These are phyloP conservation scores for Pisolithus sp. DNA, from an alignment of 768 basidiomycete species.

Conservation along the genomic window DNA sequence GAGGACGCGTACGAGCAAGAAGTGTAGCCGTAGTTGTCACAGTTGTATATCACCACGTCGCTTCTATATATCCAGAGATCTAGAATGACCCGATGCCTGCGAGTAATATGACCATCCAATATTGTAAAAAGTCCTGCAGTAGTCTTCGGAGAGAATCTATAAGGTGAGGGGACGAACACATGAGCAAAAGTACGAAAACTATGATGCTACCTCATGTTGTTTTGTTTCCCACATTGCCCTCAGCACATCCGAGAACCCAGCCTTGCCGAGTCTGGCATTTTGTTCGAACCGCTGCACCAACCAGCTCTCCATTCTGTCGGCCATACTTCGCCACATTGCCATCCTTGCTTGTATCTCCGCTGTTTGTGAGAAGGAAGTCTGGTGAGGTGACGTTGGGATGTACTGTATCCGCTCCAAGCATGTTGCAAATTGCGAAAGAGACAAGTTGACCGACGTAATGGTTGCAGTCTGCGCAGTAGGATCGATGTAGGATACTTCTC, in stretches of 20 bases:
- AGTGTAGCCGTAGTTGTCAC: constrained; percentile 28
- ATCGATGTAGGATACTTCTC: constrained; percentile 91
- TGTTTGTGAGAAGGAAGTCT: constrained; percentile 80
- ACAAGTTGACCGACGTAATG: constrained; percentile 89
- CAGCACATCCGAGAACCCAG: constrained; percentile 86
- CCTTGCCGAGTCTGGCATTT: constrained; percentile 85
- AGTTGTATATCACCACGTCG: background rate
- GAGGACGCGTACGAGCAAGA: constrained; percentile 69
- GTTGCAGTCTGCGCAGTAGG: constrained; percentile 74
- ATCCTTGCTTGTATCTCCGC: constrained; percentile 85
- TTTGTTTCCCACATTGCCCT: constrained; percentile 71
- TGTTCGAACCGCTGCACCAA: constrained; percentile 85
- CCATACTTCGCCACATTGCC: constrained; percentile 73
- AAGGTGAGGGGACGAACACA: constrained; percentile 4
- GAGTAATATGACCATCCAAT: background rate
- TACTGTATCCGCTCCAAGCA: constrained; percentile 91
- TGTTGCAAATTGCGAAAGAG: constrained; percentile 89
- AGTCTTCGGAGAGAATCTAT: constrained; percentile 21
- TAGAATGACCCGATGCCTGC: background rate
- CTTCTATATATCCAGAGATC: constrained; percentile 1
- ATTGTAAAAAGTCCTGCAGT: constrained; percentile 21
- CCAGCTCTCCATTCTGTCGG: constrained; percentile 80
- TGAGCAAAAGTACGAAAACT: constrained; percentile 2
- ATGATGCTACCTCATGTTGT: constrained; percentile 37
- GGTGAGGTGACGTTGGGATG: constrained; percentile 53